These are phyloP conservation scores for Camellia granthamiana DNA, from an alignment of 148 eudicot genomes.

Conservation along the genomic window DNA sequence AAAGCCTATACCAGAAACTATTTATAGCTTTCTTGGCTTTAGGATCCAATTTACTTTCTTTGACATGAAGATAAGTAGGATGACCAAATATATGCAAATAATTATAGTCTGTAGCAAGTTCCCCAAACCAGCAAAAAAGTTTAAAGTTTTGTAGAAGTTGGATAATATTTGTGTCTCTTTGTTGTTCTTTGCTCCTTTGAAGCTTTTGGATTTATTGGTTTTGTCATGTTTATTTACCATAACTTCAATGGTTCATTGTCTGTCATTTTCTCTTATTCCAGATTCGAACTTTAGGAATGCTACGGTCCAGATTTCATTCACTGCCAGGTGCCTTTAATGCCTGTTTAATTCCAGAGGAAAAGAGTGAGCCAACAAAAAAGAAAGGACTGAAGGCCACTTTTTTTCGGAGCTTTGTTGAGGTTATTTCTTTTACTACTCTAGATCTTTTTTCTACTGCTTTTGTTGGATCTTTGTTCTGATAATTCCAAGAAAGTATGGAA, in stretches of 20 bases:
- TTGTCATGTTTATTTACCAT: not conserved
- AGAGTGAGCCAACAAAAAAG: constrained; percentile 64
- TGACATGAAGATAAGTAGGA: no score
- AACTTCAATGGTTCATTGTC: not conserved
- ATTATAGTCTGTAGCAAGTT: no score
- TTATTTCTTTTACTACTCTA: constrained; percentile 15
- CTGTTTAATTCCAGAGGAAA: constrained; percentile 79
- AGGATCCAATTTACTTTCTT: no score
- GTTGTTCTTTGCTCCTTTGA: not conserved
- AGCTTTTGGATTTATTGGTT: not conserved
- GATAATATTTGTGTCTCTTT: no score
- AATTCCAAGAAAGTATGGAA: not conserved
- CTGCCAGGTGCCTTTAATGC: constrained; percentile 94
- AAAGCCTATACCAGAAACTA: no score
- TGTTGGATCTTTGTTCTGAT: constrained; percentile 1
- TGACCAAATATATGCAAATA: no score
- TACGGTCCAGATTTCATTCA: constrained; percentile 86
- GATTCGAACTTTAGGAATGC: constrained; percentile 97
- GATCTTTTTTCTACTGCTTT: constrained; percentile 3
- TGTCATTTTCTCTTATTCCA: constrained; percentile 22
- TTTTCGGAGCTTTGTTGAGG: constrained; percentile 66
- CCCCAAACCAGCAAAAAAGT: no score
- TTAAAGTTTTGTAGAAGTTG: no score
- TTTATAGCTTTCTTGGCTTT: no score
- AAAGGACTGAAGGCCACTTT: constrained; percentile 91